Base-by-base conservation (phyloP, 805 yeast genomes). In the Wickerhamiella sorbophila region DNA sequence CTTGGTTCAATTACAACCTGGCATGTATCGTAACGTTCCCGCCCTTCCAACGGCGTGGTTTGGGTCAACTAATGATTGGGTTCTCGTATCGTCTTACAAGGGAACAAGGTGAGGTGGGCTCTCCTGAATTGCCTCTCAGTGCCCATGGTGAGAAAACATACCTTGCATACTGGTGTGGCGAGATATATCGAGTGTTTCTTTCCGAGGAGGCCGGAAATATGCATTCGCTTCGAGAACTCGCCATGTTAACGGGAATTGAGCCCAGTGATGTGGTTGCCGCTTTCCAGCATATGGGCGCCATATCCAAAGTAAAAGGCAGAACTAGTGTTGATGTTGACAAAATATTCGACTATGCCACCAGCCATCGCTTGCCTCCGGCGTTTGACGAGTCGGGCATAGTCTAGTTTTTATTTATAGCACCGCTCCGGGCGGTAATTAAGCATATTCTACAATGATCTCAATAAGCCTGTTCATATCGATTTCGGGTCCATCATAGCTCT, bases 1-100 rank as follows among this genome's bases (percentile, higher is more conserved):
- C 95, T 0, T 69, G 71, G 59, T 88, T 82, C 41, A 70, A 74
- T 40, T 83, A 87, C 57, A 91, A 88, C 55, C 64, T 91, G 31
- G 95, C 96, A 0, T 91, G 97, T 55, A 81, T 91, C 10, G 68
- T 91, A 49, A 75, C 85, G 3, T 82, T 91, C 47, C 98, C 98
- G 1, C 95, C 95, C 2, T 91, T 75, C 57, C 97, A 88, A 57
- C 67, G 84, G 44, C 69, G 71, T 33, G 78, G 75, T 5, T 58
- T 87, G 20, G 98, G 97, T 0, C 75, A 84, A 4, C 64, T 84
- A 9, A 57, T 91, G 32, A 83, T 91, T 14, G 84, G 84, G 46
- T 82, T 85, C 50, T 83, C 93, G 31, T 91, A 88, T 55, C 76
- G 70, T 24, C 57, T 87, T 17, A 84, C 95, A 0, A 43, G 73